These are phyloP conservation scores for Botrytis galanthina DNA, from an alignment of 2,329 filamentous ascomycete species.

Conservation along the genomic window DNA sequence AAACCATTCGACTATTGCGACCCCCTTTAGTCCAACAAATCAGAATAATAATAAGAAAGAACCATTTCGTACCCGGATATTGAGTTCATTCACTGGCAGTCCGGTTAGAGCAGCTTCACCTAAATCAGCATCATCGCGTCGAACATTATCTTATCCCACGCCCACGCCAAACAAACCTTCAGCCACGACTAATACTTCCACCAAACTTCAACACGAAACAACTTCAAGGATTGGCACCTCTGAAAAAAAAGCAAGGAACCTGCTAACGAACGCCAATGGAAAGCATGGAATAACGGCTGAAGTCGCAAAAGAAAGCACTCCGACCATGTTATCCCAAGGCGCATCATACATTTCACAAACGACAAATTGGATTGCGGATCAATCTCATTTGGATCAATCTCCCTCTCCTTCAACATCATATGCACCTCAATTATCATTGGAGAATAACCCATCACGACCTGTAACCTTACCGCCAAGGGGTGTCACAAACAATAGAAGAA, in stretches of 20 bases:
- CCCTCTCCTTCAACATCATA: constrained; percentile 7
- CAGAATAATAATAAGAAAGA: constrained; percentile 16
- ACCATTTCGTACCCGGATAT: constrained; percentile 14
- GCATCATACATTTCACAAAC: constrained; percentile 30
- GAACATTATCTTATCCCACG: constrained; percentile 21
- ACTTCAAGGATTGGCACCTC: neutral
- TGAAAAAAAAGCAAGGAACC: constrained; percentile 18
- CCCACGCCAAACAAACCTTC: constrained; percentile 9
- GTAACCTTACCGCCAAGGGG: constrained; percentile 35
- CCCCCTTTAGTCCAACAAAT: constrained; percentile 19
- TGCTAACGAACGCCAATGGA: constrained; percentile 20
- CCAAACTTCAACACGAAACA: constrained; percentile 13
- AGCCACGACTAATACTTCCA: neutral
- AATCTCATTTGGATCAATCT: constrained; percentile 24
- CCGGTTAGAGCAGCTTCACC: constrained; percentile 12
- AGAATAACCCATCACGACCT: constrained; percentile 27
- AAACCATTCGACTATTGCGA: constrained; percentile 16
- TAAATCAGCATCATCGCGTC: constrained; percentile 16
- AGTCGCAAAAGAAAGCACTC: constrained; percentile 28
- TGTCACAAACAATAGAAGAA: constrained; percentile 32
- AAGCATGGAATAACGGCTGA: constrained; percentile 23
- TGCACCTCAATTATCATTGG: constrained; percentile 17
- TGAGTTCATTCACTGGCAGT: constrained; percentile 16
- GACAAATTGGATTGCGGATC: constrained; percentile 35
- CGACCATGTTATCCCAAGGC: constrained; percentile 34